Conservation (phyloP, 495 filamentous ascomycete species). For the Clavariopsis aquatica region DNA sequence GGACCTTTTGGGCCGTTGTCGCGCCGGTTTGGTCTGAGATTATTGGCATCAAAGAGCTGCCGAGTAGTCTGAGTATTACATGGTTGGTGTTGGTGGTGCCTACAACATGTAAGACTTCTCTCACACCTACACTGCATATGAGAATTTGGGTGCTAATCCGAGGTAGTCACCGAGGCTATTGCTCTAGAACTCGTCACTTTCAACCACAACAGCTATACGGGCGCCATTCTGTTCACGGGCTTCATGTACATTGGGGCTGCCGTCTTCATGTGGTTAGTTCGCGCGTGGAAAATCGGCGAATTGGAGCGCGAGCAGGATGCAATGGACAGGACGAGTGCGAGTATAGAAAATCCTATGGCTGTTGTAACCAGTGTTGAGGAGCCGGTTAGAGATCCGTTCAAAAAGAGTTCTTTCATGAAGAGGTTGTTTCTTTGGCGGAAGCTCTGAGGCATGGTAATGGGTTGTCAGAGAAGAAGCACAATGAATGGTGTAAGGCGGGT, state of each 20-base stretch:
- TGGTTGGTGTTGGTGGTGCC: constrained; percentile 76
- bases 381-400: background rate
- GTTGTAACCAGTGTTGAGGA: background rate
- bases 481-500: too few species aligned
- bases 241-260: constrained; percentile 66
- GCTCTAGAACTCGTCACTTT: constrained; percentile 62
- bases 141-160: constrained; percentile 2
- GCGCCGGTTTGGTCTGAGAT: constrained; percentile 77
- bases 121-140: background rate
- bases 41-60: constrained; percentile 70
- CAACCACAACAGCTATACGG: constrained; percentile 55
- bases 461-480: too few species aligned
- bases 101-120: constrained; percentile 57
- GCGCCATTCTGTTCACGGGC: constrained; percentile 67
- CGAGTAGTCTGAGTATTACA: constrained; percentile 70
- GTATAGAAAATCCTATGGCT: background rate
- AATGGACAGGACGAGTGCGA: background rate
- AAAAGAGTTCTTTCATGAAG: constrained; percentile 30
- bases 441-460: too few species aligned
- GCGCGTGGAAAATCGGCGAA: constrained; percentile 64
- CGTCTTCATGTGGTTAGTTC: constrained; percentile 54
- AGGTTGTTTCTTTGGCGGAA: constrained; percentile 34
- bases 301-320: constrained; percentile 44
- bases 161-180: constrained; percentile 67
- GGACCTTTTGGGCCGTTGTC: constrained; percentile 70